Evolutionary conservation across 2,329 filamentous ascomycete genomes (phyloP), one percentile per base, ranked within the genome.

Genomic region (Nemania sp.): DNA sequence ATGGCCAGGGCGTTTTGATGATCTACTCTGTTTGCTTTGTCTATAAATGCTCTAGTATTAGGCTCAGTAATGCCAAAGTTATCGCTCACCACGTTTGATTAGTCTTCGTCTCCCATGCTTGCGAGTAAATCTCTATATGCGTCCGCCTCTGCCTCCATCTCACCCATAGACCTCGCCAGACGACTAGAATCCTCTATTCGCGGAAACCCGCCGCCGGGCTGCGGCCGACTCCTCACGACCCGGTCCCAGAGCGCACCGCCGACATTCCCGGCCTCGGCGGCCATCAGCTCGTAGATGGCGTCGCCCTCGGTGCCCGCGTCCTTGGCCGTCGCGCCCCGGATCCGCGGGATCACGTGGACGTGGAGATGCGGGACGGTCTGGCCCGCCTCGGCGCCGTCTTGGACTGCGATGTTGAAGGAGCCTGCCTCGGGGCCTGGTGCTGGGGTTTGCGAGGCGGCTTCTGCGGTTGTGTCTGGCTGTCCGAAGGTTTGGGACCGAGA

Each of bases 281-380:
- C 93, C 84, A 99, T 87, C 81, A 89, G 86, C 70, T 89, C 88
- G 81, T 99, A 98, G 59, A 99, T 87, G 53, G 72, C 73, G 68
- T 79, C 77, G 24, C 74, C 76, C 20, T 73, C 54, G 1, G 74
- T 75, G 32, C 56, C 32, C 18, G 26, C 58, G 55, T 73, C 71
- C 69, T 79, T 79, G 22, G 72, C 75, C 43, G 75, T 78, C 32
- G 66, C 68, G 51, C 74, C 75, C 18, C 73, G 73, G 67, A 79
- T 77, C 49, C 77, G 77, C 66, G 77, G 77, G 58, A 79, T 78
- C 60, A 79, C 77, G 70, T 99, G 96, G 27, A 94, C 92, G 81
- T 99, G 96, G 15, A 98, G 89, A 81, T 99, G 96, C 8, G 93
- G 86, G 52, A 99, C 95, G 65, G 93, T 97, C 86, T 99, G 96